Base-by-base conservation (phyloP, 306 rosid species). In the Acacia confusa region DNA sequence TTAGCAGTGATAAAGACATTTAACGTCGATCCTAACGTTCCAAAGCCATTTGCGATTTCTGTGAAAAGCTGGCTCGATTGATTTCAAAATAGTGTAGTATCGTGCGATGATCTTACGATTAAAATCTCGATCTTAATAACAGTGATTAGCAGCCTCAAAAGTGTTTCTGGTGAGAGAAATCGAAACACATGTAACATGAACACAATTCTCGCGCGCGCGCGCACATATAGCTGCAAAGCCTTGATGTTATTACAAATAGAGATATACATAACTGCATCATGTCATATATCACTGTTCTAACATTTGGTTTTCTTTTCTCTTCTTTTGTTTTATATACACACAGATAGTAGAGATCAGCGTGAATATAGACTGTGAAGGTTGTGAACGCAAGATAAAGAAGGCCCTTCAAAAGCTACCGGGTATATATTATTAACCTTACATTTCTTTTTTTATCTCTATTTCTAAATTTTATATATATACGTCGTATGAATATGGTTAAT, bases 331-430 rank as follows among this genome's bases (percentile, higher is more conserved):
- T n/a, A 55, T 55, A 57, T 27, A 27, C 45, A 40, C 80, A 5
- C 91, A 92, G 97, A 80, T 82, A 28, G 86, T 89, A 77, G 94
- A 92, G 86, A 82, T 92, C 84, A 52, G 79, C n/a, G 97, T 92
- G 34, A 82, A 83, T 72, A 87, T 92, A 89, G 94, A 92, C 79
- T 92, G 97, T 73, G 60, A 76, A 38, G 97, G 94, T 20, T 92
- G 97, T 57, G 94, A 90, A 79, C 79, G n/a, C 58, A 90, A 86
- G 85, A 86, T 92, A 61, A 88, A 76, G 83, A 90, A 88, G 78
- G 89, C 94, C 74, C 92, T 90, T 6, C 41, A 78, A 41, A 92
- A 88, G 20, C 61, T 92, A 47, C 74, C 84, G 36, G 97, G 97
- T 90, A 81, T 41, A 9, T 41, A 50, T 2, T 45, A 58, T 2